Conservation (phyloP, 352 stramenopile genomes). For the Phytophthora sp. region DNA sequence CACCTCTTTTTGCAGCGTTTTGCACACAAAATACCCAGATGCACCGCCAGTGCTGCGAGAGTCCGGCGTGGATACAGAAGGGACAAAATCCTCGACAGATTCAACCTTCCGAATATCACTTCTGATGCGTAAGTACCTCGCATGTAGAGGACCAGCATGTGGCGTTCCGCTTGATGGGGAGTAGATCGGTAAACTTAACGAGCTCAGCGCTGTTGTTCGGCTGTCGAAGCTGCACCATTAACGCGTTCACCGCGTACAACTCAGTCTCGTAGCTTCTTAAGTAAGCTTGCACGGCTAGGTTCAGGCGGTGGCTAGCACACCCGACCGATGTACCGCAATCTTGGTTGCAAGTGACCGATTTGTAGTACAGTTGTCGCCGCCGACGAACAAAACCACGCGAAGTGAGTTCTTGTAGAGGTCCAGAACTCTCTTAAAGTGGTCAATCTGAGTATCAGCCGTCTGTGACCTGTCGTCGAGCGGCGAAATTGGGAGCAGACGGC, state of each 20-base stretch:
- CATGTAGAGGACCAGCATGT: conserved; percentile 20
- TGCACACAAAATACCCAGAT: conserved; percentile 22
- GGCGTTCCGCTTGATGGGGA: conserved; percentile 10
- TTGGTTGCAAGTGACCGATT: neutral
- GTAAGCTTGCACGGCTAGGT: neutral
- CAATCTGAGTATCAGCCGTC: neutral
- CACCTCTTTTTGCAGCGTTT: conserved; percentile 22
- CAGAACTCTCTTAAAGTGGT: neutral
- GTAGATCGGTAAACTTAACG: neutral
- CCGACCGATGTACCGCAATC: neutral
- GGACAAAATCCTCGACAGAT: conserved; percentile 23
- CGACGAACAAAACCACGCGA: neutral
- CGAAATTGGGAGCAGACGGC: neutral
- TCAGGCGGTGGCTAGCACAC: neutral
- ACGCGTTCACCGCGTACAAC: conserved; percentile 2
- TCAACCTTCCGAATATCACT: conserved; percentile 11
- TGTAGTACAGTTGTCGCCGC: neutral
- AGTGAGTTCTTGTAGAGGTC: neutral
- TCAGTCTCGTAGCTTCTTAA: neutral
- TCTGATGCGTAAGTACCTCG: conserved; percentile 12
- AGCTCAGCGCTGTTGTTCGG: conserved; percentile 20
- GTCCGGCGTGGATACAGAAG: neutral
- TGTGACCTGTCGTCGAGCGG: neutral
- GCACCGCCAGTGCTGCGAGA: neutral
- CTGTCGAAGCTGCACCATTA: conserved; percentile 13